Evolutionary conservation across 1,284 basidiomycete species (phyloP).

Genomic region (Porogramme epimiltina): DNA sequence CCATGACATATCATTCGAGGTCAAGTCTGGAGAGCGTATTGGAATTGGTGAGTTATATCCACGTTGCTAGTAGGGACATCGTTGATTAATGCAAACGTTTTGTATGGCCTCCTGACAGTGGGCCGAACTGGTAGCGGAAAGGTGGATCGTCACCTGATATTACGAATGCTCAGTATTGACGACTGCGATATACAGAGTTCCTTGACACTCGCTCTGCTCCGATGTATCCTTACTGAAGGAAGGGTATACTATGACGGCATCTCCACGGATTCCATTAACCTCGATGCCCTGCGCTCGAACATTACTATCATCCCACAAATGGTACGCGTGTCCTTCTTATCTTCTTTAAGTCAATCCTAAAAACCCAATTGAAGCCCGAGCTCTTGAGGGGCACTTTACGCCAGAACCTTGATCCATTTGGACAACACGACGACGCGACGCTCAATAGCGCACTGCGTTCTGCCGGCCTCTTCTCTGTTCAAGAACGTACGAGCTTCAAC

Average conservation of each 20-base stretch:
- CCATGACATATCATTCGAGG: constrained; percentile 47
- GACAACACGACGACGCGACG: constrained; percentile 66
- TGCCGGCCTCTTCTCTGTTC: constrained; percentile 24
- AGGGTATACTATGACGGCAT: constrained; percentile 38
- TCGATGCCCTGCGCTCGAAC: constrained; percentile 52
- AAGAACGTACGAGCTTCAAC: constrained; percentile 32
- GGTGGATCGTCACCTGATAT: constrained; percentile 36
- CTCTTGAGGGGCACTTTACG: constrained; percentile 60
- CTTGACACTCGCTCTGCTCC: constrained; percentile 42
- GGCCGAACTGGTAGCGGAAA: constrained; percentile 80
- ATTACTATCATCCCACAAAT: constrained; percentile 51
- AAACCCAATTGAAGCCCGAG: constrained; percentile 50
- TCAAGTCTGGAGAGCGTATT: constrained; percentile 52
- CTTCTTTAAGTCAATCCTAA: constrained; percentile 32
- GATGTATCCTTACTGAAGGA: constrained; percentile 46
- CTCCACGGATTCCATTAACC: constrained; percentile 47
- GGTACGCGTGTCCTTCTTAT: constrained; percentile 36
- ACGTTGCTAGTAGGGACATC: no score
- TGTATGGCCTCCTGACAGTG: constrained; percentile 48
- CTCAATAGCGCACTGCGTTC: constrained; percentile 55
- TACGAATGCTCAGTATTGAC: constrained; percentile 29
- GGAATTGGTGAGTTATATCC: constrained; percentile 45
- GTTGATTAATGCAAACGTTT: no score
- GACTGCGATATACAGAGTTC: constrained; percentile 38
- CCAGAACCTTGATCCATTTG: constrained; percentile 72